phyloP scores from a whole-genome alignment of 192 early-diverging fungal genomes.

The Geosiphon pyriformis region DNA sequence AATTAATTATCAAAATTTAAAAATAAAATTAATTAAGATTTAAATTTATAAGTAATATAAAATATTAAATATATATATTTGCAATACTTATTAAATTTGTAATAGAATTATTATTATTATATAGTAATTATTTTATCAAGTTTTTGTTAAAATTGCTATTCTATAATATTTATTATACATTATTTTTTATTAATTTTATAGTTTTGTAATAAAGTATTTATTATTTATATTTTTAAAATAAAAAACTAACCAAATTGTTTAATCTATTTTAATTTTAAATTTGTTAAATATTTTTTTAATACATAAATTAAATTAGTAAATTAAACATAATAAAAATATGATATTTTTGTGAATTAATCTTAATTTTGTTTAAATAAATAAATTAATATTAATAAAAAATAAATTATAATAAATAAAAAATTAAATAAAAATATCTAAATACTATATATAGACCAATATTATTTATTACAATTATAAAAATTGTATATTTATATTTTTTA shows the following conservation, averaged over 20 bases:
- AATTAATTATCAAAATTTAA: not conserved
- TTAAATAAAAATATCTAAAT: constrained; percentile 3
- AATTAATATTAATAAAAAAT: not conserved
- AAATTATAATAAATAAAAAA: not conserved
- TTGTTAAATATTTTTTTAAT: not conserved
- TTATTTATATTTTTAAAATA: not conserved
- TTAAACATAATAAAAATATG: not conserved
- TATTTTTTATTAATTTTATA: not conserved
- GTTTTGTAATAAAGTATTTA: constrained; percentile 2
- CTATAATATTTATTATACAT: not conserved
- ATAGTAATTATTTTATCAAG: not conserved
- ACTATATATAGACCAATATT: not conserved
- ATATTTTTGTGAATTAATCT: not conserved
- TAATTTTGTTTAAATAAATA: not conserved
- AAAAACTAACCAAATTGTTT: not conserved
- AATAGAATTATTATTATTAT: not conserved
- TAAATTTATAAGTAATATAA: not conserved
- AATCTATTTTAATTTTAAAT: not conserved
- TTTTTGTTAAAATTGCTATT: not conserved
- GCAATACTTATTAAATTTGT: not conserved
- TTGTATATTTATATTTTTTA: constrained; percentile 2
- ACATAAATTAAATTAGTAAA: not conserved
- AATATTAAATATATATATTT: not conserved
- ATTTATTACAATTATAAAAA: not conserved
- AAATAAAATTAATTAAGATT: not conserved